Evolutionary conservation across 2,329 filamentous ascomycete genomes (phyloP), one percentile per base, ranked within the genome.

Genomic region (Cercospora sojina): DNA sequence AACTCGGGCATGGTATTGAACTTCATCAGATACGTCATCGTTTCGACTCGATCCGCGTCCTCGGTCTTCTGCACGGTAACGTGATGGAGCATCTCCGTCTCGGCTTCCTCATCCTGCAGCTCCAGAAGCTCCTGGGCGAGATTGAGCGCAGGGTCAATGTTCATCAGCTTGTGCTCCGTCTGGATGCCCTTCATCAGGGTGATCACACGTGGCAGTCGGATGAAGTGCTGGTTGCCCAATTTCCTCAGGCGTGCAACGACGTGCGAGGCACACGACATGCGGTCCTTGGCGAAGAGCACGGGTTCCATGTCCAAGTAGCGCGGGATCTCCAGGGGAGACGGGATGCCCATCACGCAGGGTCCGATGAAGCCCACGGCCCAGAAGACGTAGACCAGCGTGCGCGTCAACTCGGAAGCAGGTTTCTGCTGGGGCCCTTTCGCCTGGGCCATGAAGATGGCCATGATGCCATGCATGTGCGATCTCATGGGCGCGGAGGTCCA

Each of bases 331-430:
- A 69, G 63, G 3, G 64, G 64, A 25, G 67, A 69, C 18, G 67
- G 62, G 2, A 49, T 47, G 41, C 67, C 67, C 65, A 64, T 67
- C 23, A 69, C 67, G 43, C 67, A 69, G 3, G 67, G 67, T 16
- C 67, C 67, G 59, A 69, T 69, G 64, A 69, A 69, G 4, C 65
- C 67, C 5, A 69, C 65, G 0, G 67, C 58, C 67, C 67, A 69
- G 43, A 69, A 69, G n/a, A 59, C 61, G 41, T 69, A 69, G 16
- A 67, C 61, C 27, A 69, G 31, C 6, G 67, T 66, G 16, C 67
- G 65, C 5, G 65, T 61, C 38, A 69, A 43, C 35, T 69, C 65
- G 6, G 59, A 65, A 5, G 65, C 62, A 6, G 67, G 62, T 27
- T 60, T 67, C 23, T 51, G 32, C 13, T 53, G 51, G 9, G 41